These are phyloP conservation scores for Pholiota microspora DNA, from an alignment of 768 basidiomycete species.

Conservation along the genomic window DNA sequence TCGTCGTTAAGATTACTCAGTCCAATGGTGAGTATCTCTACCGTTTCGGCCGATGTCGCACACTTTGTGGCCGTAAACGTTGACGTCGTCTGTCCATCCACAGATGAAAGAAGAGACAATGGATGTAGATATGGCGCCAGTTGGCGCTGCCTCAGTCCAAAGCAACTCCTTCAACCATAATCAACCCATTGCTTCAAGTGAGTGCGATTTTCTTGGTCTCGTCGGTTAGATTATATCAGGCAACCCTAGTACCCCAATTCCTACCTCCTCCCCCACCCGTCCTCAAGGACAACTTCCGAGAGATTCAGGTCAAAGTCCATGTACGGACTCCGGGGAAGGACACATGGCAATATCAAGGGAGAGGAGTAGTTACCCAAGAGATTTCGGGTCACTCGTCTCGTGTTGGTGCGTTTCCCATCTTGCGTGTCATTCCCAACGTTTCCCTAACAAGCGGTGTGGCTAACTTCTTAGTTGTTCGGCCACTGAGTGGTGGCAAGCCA, in stretches of 20 bases:
- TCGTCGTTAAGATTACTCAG: background rate
- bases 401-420: constrained; percentile 55
- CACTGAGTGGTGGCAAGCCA: constrained; percentile 10
- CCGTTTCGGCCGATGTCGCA: background rate
- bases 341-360: constrained; percentile 79
- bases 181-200: constrained; percentile 13
- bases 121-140: constrained; percentile 38
- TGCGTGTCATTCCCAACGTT: background rate
- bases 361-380: constrained; percentile 76
- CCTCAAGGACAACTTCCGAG: constrained; percentile 61
- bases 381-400: constrained; percentile 72
- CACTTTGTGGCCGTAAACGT: background rate
- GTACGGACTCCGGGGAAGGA: constrained; percentile 77
- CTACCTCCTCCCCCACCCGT: constrained; percentile 9
- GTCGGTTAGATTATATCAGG: background rate
- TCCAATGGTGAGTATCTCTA: background rate
- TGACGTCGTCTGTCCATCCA: constrained; percentile 5
- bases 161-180: constrained; percentile 9
- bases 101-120: constrained; percentile 40
- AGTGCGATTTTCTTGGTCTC: background rate
- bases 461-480: constrained; percentile 10
- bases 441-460: constrained; percentile 4
- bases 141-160: constrained; percentile 7
- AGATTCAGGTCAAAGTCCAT: constrained; percentile 83
- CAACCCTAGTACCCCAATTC: background rate